Conservation (phyloP, 305 asterid species). For the Salvia sclarea region DNA sequence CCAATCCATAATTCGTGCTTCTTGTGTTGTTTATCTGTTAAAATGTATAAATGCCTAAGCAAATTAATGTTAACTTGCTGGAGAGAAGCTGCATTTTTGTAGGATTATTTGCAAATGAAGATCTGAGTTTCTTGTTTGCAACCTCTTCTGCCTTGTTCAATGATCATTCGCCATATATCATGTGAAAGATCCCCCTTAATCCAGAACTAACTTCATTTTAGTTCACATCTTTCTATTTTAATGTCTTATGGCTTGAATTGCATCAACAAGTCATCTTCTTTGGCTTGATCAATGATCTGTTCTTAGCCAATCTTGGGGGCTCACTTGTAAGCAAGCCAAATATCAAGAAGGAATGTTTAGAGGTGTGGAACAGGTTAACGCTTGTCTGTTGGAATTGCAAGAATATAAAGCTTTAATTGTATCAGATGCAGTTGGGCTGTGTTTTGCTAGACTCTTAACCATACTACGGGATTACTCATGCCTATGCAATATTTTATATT, state of each 20-base stretch:
- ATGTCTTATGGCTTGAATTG: background rate
- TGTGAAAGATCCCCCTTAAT: background rate
- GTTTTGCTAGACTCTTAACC: background rate
- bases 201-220: background rate
- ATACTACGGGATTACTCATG: background rate
- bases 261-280: background rate
- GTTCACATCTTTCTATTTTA: background rate
- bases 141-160: background rate
- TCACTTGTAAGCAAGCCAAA: background rate
- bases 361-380: background rate
- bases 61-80: background rate
- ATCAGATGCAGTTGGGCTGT: background rate
- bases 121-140: background rate
- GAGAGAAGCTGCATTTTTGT: background rate
- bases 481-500: background rate
- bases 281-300: background rate
- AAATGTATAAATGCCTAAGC: background rate
- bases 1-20: background rate
- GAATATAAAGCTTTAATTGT: background rate
- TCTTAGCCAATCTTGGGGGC: background rate
- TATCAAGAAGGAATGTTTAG: background rate
- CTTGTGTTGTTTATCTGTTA: background rate
- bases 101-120: background rate
- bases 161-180: background rate
- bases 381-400: background rate